Percentiles rank a stretch among this genome's conserved stretches.
Conservation (phyloP, 441 rosid species). For the Syzygium syzygioides region DNA sequence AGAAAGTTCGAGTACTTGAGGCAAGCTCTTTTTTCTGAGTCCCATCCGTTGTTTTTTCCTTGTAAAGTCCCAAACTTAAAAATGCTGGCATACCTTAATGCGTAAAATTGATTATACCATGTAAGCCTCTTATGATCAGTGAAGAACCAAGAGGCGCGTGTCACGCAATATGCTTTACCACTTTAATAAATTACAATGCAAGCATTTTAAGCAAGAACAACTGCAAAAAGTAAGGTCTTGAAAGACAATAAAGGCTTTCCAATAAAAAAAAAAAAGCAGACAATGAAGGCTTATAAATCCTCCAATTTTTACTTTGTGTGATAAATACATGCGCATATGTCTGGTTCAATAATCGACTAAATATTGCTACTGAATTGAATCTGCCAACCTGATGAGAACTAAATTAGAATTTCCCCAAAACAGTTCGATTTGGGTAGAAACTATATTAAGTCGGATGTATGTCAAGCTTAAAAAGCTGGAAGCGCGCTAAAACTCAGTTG, state of each 20-base stretch:
- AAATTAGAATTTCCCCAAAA: background rate
- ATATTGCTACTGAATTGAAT: background rate
- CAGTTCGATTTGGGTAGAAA: background rate
- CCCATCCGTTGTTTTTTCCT: background rate
- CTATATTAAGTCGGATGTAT: background rate
- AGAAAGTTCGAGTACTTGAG: background rate
- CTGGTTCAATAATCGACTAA: background rate
- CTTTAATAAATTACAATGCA: background rate
- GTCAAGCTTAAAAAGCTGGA: background rate
- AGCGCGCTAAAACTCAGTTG: background rate
- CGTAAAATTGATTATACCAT: background rate
- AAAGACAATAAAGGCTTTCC: background rate
- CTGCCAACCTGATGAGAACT: background rate
- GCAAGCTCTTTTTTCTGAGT: background rate
- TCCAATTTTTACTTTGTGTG: background rate
- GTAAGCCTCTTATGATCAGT: background rate
- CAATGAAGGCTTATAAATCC: background rate
- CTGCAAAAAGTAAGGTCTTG: background rate
- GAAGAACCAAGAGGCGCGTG: background rate
- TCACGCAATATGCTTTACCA: background rate
- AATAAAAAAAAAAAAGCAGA: background rate
- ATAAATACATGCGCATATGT: background rate
- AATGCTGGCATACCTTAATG: background rate
- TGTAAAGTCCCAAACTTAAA: background rate
- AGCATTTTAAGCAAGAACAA: background rate